Conservation (phyloP, 208 protist species). For the Leishmania turanica region DNA sequence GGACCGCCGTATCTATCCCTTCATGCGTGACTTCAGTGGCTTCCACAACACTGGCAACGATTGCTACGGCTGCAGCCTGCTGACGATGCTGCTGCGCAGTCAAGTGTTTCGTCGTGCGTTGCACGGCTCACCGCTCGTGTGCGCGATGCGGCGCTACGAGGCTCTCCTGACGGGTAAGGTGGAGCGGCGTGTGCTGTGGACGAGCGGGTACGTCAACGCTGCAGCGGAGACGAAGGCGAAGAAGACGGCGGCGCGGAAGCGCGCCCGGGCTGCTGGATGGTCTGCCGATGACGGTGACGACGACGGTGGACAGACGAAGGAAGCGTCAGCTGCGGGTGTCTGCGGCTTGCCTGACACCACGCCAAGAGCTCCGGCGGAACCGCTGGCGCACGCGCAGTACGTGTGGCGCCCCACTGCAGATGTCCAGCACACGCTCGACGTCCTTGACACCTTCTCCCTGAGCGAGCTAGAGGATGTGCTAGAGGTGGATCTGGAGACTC, state of each 20-base stretch:
- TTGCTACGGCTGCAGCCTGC: constrained; percentile 86
- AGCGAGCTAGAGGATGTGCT: constrained; percentile 26
- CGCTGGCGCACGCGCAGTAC: neutral
- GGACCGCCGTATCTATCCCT: neutral
- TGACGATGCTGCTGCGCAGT: constrained; percentile 76
- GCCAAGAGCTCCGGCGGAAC: neutral
- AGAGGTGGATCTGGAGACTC: constrained; percentile 8
- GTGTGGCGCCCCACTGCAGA: neutral
- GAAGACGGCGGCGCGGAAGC: constrained; percentile 5
- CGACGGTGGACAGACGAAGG: neutral
- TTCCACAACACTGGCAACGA: constrained; percentile 80
- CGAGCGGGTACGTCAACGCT: constrained; percentile 17
- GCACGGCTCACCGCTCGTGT: constrained; percentile 26
- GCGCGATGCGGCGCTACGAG: constrained; percentile 25
- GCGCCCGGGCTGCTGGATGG: neutral
- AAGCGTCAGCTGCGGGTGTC: constrained; percentile 5
- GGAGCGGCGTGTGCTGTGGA: constrained; percentile 27
- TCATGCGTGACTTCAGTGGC: constrained; percentile 56
- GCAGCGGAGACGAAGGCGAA: neutral
- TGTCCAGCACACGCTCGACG: constrained; percentile 16
- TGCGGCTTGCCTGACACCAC: constrained; percentile 6
- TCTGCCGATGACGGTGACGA: neutral
- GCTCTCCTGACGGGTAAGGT: constrained; percentile 3
- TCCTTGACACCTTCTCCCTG: constrained; percentile 16
- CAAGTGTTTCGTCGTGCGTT: constrained; percentile 52